Evolutionary conservation across 2,329 filamentous ascomycete genomes (phyloP).

Genomic region (Sclerotinia spermophila): DNA sequence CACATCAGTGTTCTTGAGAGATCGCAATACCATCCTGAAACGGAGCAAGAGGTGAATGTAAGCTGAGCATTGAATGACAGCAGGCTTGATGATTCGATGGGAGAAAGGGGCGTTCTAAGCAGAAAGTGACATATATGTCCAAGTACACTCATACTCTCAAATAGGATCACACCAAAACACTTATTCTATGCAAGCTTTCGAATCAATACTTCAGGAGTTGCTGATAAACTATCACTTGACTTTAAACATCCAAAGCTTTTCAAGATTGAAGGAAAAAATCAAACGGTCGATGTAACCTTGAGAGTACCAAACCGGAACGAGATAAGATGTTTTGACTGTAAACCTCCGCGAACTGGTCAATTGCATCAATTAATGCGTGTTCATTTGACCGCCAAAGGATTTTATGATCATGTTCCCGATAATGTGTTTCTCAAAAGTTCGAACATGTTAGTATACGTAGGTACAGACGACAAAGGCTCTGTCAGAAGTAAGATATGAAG

Average conservation of each 20-base stretch:
- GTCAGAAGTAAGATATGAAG: neutral
- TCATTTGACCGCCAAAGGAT: neutral
- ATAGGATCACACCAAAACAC: neutral
- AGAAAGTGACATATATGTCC: neutral
- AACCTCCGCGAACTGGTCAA: neutral
- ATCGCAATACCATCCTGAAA: neutral
- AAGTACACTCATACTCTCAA: neutral
- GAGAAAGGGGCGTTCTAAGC: too few species aligned
- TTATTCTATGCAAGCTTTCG: neutral
- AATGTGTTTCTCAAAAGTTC: neutral
- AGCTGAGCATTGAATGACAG: neutral
- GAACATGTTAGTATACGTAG: neutral
- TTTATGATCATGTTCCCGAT: too few species aligned
- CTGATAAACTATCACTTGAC: neutral
- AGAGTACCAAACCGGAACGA: neutral
- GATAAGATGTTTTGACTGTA: neutral
- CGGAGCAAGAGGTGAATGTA: neutral
- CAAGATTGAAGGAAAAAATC: neutral
- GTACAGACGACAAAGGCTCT: neutral
- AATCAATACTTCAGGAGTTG: neutral
- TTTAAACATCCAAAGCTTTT: neutral
- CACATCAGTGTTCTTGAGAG: neutral
- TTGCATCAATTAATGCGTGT: neutral
- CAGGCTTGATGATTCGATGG: neutral
- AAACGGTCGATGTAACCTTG: neutral